A percentile compares a stretch with the other conserved stretches of the same genome.
These are phyloP conservation scores for Candida berthetii DNA, from an alignment of 805 yeast species.

Conservation along the genomic window DNA sequence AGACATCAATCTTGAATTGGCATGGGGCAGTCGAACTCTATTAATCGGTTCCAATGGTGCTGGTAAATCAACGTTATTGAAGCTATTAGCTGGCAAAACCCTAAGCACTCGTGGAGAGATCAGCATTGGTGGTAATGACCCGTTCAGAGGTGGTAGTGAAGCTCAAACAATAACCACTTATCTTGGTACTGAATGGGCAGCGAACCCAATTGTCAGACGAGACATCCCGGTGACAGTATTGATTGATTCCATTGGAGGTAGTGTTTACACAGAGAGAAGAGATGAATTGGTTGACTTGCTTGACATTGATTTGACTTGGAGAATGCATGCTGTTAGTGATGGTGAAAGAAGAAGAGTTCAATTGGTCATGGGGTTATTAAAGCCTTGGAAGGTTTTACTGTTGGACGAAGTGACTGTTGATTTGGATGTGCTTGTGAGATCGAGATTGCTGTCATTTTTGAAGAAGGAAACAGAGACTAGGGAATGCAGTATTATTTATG, in stretches of 20 bases:
- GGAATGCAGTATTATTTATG: conserved; percentile 76
- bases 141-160: conserved; percentile 57
- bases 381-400: conserved; percentile 85
- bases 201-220: conserved; percentile 81
- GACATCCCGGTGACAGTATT: conserved; percentile 85
- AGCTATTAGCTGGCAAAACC: conserved; percentile 87
- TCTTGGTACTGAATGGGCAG: conserved; percentile 97
- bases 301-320: conserved; percentile 86
- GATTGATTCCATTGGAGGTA: conserved; percentile 80
- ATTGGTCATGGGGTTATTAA: conserved; percentile 83
- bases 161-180: conserved; percentile 58
- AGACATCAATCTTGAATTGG: conserved; percentile 53
- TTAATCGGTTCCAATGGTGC: conserved; percentile 96
- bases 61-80: conserved; percentile 86
- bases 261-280: conserved; percentile 62
- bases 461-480: conserved; percentile 66
- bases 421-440: conserved; percentile 86
- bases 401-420: conserved; percentile 97
- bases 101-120: conserved; percentile 70
- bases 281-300: conserved; percentile 68
- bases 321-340: conserved; percentile 87
- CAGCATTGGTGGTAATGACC: conserved; percentile 76
- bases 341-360: conserved; percentile 96
- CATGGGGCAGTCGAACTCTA: conserved; percentile 69
- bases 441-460: conserved; percentile 64